Evolutionary conservation across 148 eudicot genomes (phyloP).

Genomic region (Spergularia marina): DNA sequence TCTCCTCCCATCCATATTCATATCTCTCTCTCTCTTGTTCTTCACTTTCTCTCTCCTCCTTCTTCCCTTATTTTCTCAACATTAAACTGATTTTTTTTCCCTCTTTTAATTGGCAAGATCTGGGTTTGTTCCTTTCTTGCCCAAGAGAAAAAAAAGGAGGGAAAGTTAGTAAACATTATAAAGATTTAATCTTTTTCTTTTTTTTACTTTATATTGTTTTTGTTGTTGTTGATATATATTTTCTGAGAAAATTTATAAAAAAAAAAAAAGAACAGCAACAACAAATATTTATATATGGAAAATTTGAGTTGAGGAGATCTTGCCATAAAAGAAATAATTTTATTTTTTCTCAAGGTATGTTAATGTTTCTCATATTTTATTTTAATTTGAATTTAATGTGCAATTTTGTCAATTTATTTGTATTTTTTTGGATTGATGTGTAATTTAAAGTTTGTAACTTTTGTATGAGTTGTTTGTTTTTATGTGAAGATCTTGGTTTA

Average conservation of each 20-base stretch:
- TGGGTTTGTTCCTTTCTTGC: constrained; percentile 35
- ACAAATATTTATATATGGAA: background rate
- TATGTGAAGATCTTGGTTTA: constrained; percentile 14
- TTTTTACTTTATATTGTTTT: background rate
- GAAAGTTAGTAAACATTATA: background rate
- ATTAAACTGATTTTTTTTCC: constrained; percentile 1
- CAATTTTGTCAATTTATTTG: background rate
- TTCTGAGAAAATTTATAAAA: too few species aligned
- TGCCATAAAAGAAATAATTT: constrained; percentile 10
- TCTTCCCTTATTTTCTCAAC: background rate
- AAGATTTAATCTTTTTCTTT: background rate
- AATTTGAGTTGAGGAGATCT: constrained; percentile 26
- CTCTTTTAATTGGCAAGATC: constrained; percentile 37
- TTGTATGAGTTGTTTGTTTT: background rate
- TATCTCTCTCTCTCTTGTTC: constrained; percentile 8
- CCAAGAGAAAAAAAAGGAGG: constrained; percentile 19
- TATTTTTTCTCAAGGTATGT: constrained; percentile 8
- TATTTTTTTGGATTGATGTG: background rate
- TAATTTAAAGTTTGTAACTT: constrained; percentile 18
- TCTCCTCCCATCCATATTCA: background rate
- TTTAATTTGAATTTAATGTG: constrained; percentile 10
- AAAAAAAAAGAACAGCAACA: background rate
- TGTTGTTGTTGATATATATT: constrained; percentile 1
- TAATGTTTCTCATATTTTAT: background rate
- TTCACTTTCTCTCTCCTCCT: constrained; percentile 1